phyloP scores from a whole-genome alignment of 257 asterid species.

The Oldenlandia corymbosa region DNA sequence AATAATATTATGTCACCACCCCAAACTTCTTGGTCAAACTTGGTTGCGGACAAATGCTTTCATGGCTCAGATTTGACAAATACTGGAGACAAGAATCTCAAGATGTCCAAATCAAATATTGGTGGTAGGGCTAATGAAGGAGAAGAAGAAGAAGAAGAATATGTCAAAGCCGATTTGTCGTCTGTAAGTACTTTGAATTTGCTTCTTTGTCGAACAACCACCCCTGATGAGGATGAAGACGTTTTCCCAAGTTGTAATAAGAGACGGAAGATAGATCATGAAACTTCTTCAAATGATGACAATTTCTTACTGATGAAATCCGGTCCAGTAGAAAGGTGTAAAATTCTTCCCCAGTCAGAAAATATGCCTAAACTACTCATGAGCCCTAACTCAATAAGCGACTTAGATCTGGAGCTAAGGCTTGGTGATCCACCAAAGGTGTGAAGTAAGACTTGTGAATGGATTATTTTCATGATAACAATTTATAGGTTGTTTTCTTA shows the following conservation, averaged over 20 bases:
- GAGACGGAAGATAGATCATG: constrained; percentile 50
- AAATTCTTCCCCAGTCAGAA: constrained; percentile 20
- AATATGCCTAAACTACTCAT: constrained; percentile 28
- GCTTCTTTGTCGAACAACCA: constrained; percentile 25
- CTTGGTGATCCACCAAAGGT: constrained; percentile 78
- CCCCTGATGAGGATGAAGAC: constrained; percentile 32
- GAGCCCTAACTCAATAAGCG: constrained; percentile 38
- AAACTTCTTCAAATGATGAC: constrained; percentile 26
- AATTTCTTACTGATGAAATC: constrained; percentile 27
- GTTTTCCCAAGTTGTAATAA: constrained; percentile 50
- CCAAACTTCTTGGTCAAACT: constrained; percentile 45
- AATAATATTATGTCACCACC: constrained; percentile 10
- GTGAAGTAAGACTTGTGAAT: constrained; percentile 25
- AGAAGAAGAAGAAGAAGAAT: constrained; percentile 12
- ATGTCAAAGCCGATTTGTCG: constrained; percentile 36
- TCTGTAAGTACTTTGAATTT: constrained; percentile 14
- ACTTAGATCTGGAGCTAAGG: constrained; percentile 86
- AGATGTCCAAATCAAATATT: constrained; percentile 16
- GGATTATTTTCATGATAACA: not conserved
- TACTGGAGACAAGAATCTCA: constrained; percentile 26
- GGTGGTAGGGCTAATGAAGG: constrained; percentile 25
- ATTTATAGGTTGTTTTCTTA: constrained; percentile 4
- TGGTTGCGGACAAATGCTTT: constrained; percentile 30
- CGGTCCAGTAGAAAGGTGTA: constrained; percentile 25
- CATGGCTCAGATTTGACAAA: constrained; percentile 23